Base-by-base conservation (phyloP, 495 filamentous ascomycete species). In the Penicillium goetzii region DNA sequence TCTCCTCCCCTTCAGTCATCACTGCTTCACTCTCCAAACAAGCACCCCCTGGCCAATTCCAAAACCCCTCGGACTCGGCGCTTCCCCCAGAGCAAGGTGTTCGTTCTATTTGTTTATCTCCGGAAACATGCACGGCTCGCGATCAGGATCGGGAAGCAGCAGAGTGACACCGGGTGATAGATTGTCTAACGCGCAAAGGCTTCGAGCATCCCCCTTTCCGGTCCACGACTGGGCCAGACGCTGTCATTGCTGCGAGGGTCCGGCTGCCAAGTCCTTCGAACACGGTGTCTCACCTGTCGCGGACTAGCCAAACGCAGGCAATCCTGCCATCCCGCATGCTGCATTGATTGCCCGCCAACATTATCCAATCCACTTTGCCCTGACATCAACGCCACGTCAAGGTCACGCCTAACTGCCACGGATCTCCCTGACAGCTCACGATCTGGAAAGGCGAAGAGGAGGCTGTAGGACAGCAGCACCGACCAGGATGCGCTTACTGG, bases 291-390 rank as follows among this genome's bases (percentile, higher is more conserved):
- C 68, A 71, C 63, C 56, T 65, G 62, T 66, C 58, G 60, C 63
- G 57, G 59, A 64, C 52, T 65, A 63, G 61, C 71, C 71, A 73
- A 69, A 73, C 71, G 67, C 62, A 72, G 67, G 69, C 62, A 68
- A 68, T 73, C 71, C 71, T 72, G 71, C 62, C 69, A 64, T 69
- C 66, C 71, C 71, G 71, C 61, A 62, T 64, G 47, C 58, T 67
- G 69, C 65, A 72, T 68, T 71, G 68, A 68, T 70, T 70, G 64
- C 63, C 67, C 38, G 57, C 64, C 59, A 65, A 67, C 53, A 49
- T 54, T 50, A 60, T 56, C 66, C 66, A 68, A 68, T 68, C 66
- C 56, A 51, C 54, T 36, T 47, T 56, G 67, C 61, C 64, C 64
- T 66, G 59, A 52, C 60, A 63, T 64, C 49, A 15, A 64, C 64